Percentiles rank a stretch among this genome's conserved stretches.
These are phyloP conservation scores for Aquanectria penicillioides DNA, from an alignment of 2,329 filamentous ascomycete species.

Conservation along the genomic window DNA sequence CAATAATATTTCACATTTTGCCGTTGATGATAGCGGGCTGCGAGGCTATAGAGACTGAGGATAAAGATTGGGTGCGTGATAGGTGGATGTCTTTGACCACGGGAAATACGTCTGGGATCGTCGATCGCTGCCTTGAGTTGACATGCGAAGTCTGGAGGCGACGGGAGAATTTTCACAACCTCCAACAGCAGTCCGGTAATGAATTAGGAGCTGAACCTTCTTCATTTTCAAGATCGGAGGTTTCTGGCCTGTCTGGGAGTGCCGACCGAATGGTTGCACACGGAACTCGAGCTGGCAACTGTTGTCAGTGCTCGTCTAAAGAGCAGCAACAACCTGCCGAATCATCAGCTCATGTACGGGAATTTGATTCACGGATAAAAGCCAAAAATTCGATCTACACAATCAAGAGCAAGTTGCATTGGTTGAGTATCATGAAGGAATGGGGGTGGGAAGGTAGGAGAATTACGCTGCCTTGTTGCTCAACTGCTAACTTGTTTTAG, in stretches of 20 bases:
- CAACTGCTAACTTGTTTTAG: not conserved
- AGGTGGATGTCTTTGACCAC: constrained; percentile 17
- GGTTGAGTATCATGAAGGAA: constrained; percentile 26
- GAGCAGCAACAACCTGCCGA: not conserved
- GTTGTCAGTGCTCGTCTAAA: not conserved
- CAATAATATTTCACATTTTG: constrained; percentile 20
- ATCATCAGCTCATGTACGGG: not conserved
- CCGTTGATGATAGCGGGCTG: constrained; percentile 27
- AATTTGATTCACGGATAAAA: not conserved
- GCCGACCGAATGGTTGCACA: not conserved
- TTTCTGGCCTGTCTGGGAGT: not conserved
- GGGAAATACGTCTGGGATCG: constrained; percentile 25
- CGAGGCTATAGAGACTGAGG: constrained; percentile 19
- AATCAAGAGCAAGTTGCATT: constrained; percentile 23
- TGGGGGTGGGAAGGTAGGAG: constrained; percentile 31
- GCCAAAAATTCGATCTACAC: no score
- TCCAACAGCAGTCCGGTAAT: not conserved
- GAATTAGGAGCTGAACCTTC: not conserved
- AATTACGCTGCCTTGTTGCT: no score
- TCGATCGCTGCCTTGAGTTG: constrained; percentile 24
- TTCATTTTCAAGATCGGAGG: not conserved
- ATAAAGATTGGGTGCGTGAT: constrained; percentile 25
- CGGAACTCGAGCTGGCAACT: not conserved
- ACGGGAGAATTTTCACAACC: not conserved
- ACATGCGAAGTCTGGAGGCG: constrained; percentile 28